Evolutionary conservation across 164 flowering plant species (phyloP).

Genomic region (Chimonanthus salicifolius): DNA sequence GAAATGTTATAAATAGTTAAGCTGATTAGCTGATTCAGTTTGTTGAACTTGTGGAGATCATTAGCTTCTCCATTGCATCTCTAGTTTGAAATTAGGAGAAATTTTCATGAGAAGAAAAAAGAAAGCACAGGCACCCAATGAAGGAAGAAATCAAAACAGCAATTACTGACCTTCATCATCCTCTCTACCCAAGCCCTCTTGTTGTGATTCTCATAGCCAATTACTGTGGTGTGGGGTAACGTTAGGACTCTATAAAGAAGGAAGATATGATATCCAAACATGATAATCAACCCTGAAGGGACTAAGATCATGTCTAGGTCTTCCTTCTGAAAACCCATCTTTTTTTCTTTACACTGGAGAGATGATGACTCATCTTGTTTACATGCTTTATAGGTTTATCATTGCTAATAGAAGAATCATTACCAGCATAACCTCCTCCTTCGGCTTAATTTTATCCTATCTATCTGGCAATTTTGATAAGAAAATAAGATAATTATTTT

Average conservation of each 20-base stretch:
- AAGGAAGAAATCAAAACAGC: neutral
- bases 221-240: conserved; percentile 39
- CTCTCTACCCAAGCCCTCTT: conserved; percentile 62
- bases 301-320: conserved; percentile 57
- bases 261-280: conserved; percentile 54
- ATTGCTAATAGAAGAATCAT: too few relatives aligned
- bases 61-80: neutral
- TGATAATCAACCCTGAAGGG: conserved; percentile 48
- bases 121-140: neutral
- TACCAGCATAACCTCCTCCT: neutral
- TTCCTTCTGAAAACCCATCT: conserved; percentile 36
- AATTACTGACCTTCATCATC: conserved; percentile 45
- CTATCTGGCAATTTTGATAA: neutral
- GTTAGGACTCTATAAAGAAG: conserved; percentile 48
- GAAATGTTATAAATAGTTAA: too few relatives aligned
- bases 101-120: neutral
- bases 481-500: neutral
- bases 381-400: neutral
- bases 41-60: neutral
- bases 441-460: too few relatives aligned
- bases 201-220: conserved; percentile 70
- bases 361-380: neutral
- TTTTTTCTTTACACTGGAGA: conserved; percentile 4
- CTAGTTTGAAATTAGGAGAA: neutral
- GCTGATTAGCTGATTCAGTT: too few relatives aligned